Conservation (phyloP, 164 flowering plant genomes). For the Piper longum region DNA sequence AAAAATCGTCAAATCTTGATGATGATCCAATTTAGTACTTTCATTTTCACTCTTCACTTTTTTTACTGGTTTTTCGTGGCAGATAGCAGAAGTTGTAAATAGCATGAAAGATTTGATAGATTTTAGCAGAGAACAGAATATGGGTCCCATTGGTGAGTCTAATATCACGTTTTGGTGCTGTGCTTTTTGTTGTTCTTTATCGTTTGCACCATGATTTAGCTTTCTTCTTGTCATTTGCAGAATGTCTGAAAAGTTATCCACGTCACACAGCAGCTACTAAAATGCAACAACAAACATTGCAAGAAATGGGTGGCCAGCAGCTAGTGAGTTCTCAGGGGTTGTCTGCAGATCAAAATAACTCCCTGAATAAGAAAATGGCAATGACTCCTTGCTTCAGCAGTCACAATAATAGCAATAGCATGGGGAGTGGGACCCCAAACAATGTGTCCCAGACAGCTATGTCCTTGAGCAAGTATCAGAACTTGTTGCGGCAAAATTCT, state of each 20-base stretch:
- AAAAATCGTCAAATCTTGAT: too few species aligned
- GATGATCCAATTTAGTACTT: neutral
- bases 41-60: neutral
- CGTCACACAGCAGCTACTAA: slow-evolving; percentile 41
- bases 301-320: slow-evolving; percentile 25
- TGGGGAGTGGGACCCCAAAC: slow-evolving; percentile 35
- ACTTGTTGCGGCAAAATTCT: slow-evolving; percentile 54
- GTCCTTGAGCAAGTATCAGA: slow-evolving; percentile 58
- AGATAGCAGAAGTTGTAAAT: slow-evolving; percentile 94
- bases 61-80: neutral
- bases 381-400: slow-evolving; percentile 44
- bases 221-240: slow-evolving; percentile 26
- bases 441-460: slow-evolving; percentile 54
- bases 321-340: slow-evolving; percentile 42
- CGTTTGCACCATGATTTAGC: neutral
- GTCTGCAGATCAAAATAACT: slow-evolving; percentile 41
- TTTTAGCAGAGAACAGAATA: slow-evolving; percentile 52
- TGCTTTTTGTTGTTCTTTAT: neutral
- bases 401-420: slow-evolving; percentile 26
- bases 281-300: slow-evolving; percentile 8
- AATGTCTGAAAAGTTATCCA: slow-evolving; percentile 75
- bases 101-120: slow-evolving; percentile 91
- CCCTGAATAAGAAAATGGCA: slow-evolving; percentile 52
- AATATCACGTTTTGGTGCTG: neutral
- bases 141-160: slow-evolving; percentile 77